Conservation (phyloP, 352 stramenopile species). For the Phytophthora rubi region DNA sequence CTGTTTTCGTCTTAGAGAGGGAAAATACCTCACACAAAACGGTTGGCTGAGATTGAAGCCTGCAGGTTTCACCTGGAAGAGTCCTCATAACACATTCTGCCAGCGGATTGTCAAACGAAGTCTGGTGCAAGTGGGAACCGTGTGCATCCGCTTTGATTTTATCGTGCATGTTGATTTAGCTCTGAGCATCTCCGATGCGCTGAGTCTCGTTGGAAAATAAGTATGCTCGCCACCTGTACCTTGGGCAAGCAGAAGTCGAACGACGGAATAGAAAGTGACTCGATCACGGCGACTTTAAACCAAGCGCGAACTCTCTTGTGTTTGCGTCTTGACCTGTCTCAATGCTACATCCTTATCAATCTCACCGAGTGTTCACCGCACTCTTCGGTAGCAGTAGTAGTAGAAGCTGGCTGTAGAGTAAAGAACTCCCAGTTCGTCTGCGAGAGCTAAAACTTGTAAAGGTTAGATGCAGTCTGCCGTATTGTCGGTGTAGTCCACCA, state of each 20-base stretch:
- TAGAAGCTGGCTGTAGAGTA: neutral
- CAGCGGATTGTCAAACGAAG: neutral
- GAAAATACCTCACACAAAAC: too few relatives aligned
- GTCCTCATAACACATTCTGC: too few relatives aligned
- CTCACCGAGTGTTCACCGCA: neutral
- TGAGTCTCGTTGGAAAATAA: slow-evolving; percentile 45
- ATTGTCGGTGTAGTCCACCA: too few relatives aligned
- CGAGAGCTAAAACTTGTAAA: too few relatives aligned
- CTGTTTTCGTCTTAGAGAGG: too few relatives aligned
- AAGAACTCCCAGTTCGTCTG: too few relatives aligned
- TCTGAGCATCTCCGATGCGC: slow-evolving; percentile 9
- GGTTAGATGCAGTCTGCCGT: too few relatives aligned
- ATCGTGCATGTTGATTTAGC: slow-evolving; percentile 5
- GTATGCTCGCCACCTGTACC: slow-evolving; percentile 77
- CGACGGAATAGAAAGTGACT: slow-evolving; percentile 72
- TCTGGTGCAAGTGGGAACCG: neutral
- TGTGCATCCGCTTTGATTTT: too few relatives aligned
- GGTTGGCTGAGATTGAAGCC: too few relatives aligned
- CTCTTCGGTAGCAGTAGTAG: slow-evolving; percentile 12
- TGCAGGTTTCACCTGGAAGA: too few relatives aligned
- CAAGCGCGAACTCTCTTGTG: slow-evolving; percentile 71
- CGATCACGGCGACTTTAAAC: slow-evolving; percentile 87
- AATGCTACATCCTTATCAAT: slow-evolving; percentile 63
- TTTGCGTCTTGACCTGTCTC: slow-evolving; percentile 88
- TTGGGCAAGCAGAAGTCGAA: slow-evolving; percentile 87